These are phyloP conservation scores for Purpureocillium lavendulum DNA, from an alignment of 2,329 filamentous ascomycete genomes.

Conservation along the genomic window DNA sequence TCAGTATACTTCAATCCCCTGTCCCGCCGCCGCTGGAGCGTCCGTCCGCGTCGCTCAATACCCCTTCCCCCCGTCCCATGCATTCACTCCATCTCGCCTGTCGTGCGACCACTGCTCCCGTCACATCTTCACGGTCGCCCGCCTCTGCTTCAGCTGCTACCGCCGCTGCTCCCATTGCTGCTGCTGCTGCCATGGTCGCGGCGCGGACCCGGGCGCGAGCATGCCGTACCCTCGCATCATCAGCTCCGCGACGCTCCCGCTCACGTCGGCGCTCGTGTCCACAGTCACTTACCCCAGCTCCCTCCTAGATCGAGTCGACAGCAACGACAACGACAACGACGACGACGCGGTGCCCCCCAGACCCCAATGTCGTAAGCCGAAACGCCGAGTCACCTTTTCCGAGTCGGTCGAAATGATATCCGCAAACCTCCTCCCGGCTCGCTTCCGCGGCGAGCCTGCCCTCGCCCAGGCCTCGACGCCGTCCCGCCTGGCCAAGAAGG, in stretches of 20 bases:
- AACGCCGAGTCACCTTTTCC: slow-evolving; percentile 22
- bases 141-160: not conserved
- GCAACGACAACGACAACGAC: no score
- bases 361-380: slow-evolving; percentile 25
- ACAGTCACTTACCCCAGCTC: slow-evolving; percentile 3
- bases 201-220: not conserved
- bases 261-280: not conserved
- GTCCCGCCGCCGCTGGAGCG: no score
- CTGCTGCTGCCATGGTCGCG: not conserved
- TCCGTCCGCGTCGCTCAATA: no score
- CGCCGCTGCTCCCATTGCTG: not conserved
- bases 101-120: not conserved
- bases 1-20: no score
- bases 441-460: slow-evolving; percentile 52
- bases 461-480: slow-evolving; percentile 37
- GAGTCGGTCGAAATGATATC: slow-evolving; percentile 39
- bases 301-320: slow-evolving; percentile 9
- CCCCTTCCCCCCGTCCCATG: no score
- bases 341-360: slow-evolving; percentile 8
- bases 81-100: no score
- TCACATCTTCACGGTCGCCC: not conserved
- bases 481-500: slow-evolving; percentile 48
- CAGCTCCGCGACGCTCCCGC: not conserved
- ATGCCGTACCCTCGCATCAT: slow-evolving; percentile 1
- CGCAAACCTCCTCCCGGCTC: slow-evolving; percentile 47